Base-by-base conservation (phyloP, 2,329 filamentous ascomycete species). In the Bipolaris victoriae region DNA sequence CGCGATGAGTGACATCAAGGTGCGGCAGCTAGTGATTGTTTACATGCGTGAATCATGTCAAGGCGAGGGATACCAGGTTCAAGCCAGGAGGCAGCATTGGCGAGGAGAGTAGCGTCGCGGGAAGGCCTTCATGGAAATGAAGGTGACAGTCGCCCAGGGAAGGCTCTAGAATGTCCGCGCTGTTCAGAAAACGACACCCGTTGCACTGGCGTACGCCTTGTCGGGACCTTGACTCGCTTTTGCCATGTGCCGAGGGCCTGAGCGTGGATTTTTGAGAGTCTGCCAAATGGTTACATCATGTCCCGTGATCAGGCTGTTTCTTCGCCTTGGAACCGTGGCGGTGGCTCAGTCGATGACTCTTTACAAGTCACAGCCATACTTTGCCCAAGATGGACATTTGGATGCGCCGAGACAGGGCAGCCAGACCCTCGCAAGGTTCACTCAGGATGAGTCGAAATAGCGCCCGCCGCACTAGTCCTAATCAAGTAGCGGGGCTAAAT, bases 401-500 rank as follows among this genome's bases (percentile, higher is more conserved):
- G 43, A 35, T 49, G n/a, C 7, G 36, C 36, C 47, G 35, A 41
- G 13, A 24, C 7, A 26, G 7, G 40, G 35, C 37, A 40, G 11
- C 35, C 22, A 20, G 37, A 50, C 48, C 48, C 48, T 43, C 39
- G 39, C 41, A 36, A 24, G 55, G 55, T 55, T 60, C 48, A 49
- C 58, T 68, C 62, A 66, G 29, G 57, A 69, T 70, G 67, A 70
- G 67, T 69, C 66, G 66, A 69, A 66, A 36, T 35, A 31, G 55
- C 47, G 50, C 18, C 41, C 47, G 58, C 45, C 41, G 37, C 44
- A 22, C 61, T 65, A 61, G 53, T 31, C 49, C 55, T n/a, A 41
- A 63, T 56, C 26, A 33, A 61, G 63, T 57, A 57, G 62, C 59
- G 67, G 61, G 65, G 67, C 63, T 55, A 45, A 36, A 60, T 68